These are phyloP conservation scores for Colletotrichum sidae DNA, from an alignment of 2,329 filamentous ascomycete species.

Conservation along the genomic window DNA sequence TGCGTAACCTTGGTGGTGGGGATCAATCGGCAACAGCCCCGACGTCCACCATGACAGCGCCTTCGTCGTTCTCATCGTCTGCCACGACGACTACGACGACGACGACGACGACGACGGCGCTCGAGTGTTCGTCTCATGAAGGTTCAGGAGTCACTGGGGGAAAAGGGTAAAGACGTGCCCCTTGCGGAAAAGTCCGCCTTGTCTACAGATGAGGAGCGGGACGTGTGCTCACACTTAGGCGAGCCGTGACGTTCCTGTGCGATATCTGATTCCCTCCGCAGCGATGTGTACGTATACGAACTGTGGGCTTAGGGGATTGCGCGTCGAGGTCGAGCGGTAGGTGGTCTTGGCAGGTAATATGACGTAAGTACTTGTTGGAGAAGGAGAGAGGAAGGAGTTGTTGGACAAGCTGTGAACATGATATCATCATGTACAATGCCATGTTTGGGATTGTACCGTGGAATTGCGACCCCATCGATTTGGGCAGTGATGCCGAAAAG, in stretches of 20 bases:
- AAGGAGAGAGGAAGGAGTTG: no score
- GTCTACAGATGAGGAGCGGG: conserved; percentile 54
- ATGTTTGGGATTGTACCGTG: no score
- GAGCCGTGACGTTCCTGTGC: conserved; percentile 22
- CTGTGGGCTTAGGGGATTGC: neutral
- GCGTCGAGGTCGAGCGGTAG: no score
- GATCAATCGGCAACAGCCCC: conserved; percentile 17
- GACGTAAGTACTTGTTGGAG: no score
- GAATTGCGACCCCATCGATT: no score
- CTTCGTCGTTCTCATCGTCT: no score
- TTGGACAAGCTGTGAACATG: no score
- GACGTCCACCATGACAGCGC: neutral
- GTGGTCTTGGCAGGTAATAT: no score
- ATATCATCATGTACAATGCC: no score
- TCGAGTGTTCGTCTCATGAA: conserved; percentile 59
- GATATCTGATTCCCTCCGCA: conserved; percentile 27
- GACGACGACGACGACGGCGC: conserved; percentile 41
- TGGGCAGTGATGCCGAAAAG: neutral
- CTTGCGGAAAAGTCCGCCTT: conserved; percentile 50
- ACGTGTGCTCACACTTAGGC: conserved; percentile 53
- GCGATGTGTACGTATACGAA: conserved; percentile 7
- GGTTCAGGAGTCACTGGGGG: conserved; percentile 64
- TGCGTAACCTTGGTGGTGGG: conserved; percentile 46
- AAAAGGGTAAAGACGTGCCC: conserved; percentile 60
- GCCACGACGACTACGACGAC: neutral